These are phyloP conservation scores for Quercus glauca DNA, from an alignment of 306 rosid genomes.

Conservation along the genomic window DNA sequence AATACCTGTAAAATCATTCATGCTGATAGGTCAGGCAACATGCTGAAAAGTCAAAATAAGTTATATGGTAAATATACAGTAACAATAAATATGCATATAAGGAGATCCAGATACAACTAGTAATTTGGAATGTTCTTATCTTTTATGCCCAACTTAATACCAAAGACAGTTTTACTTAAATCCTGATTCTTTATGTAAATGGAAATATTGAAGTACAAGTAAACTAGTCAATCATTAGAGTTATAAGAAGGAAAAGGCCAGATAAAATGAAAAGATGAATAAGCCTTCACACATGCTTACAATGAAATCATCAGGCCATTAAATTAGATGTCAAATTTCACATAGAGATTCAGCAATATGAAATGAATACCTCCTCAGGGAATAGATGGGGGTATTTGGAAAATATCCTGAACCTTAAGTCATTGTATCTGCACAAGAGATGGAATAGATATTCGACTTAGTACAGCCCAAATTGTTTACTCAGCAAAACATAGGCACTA, in stretches of 20 bases:
- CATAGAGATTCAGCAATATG: background rate
- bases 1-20: conserved; percentile 64
- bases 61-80: background rate
- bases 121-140: conserved; percentile 5
- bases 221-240: background rate
- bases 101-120: background rate
- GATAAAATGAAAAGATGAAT: background rate
- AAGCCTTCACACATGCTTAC: background rate
- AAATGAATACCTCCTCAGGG: conserved; percentile 79
- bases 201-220: background rate
- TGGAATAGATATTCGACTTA: background rate
- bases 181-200: background rate
- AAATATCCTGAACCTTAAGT: conserved; percentile 82
- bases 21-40: conserved; percentile 15
- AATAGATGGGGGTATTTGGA: conserved; percentile 80
- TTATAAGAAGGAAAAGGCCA: background rate
- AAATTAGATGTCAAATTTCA: background rate
- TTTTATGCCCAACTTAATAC: background rate
- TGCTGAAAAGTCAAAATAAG: conserved; percentile 2
- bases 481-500: conserved; percentile 7
- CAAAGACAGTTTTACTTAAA: background rate
- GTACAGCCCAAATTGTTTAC: conserved; percentile 6
- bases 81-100: background rate
- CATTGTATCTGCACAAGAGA: conserved; percentile 67
- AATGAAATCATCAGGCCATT: background rate